phyloP scores from a whole-genome alignment of 2,329 filamentous ascomycete species.

The Aschersonia sp. region DNA sequence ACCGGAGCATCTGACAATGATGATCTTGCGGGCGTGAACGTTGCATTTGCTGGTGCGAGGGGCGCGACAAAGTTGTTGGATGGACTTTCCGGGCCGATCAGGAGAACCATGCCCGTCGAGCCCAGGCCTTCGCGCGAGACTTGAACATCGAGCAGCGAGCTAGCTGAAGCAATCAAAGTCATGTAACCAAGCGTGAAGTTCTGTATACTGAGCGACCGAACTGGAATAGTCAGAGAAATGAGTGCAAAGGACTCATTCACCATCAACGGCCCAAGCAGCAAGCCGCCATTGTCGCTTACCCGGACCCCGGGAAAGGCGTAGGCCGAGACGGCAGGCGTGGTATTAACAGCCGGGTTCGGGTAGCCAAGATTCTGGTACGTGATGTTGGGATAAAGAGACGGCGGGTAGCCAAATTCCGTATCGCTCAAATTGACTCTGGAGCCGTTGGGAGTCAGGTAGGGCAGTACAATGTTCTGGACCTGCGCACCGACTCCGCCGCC shows the following conservation, averaged over 20 bases:
- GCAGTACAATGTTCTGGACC: slow-evolving; percentile 39
- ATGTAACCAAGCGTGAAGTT: slow-evolving; percentile 66
- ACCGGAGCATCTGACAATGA: slow-evolving; percentile 30
- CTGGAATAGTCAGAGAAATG: slow-evolving; percentile 66
- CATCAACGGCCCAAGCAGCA: slow-evolving; percentile 64
- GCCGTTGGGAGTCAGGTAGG: slow-evolving; percentile 44
- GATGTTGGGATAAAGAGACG: slow-evolving; percentile 63
- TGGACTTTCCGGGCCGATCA: slow-evolving; percentile 51
- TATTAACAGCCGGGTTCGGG: slow-evolving; percentile 23
- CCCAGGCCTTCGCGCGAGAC: slow-evolving; percentile 56
- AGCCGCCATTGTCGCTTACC: slow-evolving; percentile 35
- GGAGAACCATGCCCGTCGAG: slow-evolving; percentile 51
- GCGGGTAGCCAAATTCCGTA: slow-evolving; percentile 50
- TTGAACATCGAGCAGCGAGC: slow-evolving; percentile 46
- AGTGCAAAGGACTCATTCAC: slow-evolving; percentile 63
- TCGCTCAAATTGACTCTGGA: slow-evolving; percentile 46
- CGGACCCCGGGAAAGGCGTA: slow-evolving; percentile 33
- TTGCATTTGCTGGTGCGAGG: slow-evolving; percentile 30
- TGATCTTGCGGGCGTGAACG: slow-evolving; percentile 22
- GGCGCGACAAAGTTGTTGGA: slow-evolving; percentile 48
- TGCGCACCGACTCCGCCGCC: slow-evolving; percentile 20
- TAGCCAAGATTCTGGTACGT: slow-evolving; percentile 40
- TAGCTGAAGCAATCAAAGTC: slow-evolving; percentile 61
- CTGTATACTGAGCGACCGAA: slow-evolving; percentile 44
- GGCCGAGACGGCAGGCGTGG: slow-evolving; percentile 28